These are phyloP conservation scores for Ophiostoma sp. DNA, from an alignment of 2,329 filamentous ascomycete species.

Conservation along the genomic window DNA sequence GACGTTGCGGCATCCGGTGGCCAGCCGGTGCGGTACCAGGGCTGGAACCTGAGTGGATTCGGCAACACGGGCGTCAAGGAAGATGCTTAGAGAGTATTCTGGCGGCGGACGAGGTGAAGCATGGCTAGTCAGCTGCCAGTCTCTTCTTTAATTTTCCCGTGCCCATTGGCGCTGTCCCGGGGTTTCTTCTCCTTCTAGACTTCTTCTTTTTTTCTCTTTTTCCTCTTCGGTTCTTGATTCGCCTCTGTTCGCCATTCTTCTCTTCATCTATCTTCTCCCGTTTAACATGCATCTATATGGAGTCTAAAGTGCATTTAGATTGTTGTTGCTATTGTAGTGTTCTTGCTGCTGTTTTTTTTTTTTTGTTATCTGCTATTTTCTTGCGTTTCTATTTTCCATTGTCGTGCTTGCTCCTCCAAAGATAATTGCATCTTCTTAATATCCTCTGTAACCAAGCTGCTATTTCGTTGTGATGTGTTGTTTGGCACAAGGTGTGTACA, in stretches of 20 bases:
- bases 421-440: too few relatives aligned
- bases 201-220: background rate
- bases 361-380: background rate
- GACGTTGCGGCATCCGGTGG: background rate
- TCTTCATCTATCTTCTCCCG: background rate
- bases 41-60: slow-evolving; percentile 40
- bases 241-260: background rate
- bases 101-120: background rate
- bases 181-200: background rate
- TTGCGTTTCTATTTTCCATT: background rate
- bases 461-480: too few relatives aligned
- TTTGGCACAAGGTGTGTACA: background rate
- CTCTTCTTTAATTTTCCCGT: background rate
- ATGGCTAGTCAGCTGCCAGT: background rate
- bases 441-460: too few relatives aligned
- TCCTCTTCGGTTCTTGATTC: background rate
- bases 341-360: background rate
- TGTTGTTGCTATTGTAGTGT: background rate
- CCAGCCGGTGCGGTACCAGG: slow-evolving; percentile 35
- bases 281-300: background rate
- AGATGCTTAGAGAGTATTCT: slow-evolving; percentile 29
- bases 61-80: slow-evolving; percentile 39
- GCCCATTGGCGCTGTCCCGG: background rate
- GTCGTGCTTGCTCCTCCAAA: background rate
- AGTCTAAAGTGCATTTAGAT: background rate